Evolutionary conservation across 495 filamentous ascomycete genomes (phyloP).

Genomic region (Podospora fimiseda): DNA sequence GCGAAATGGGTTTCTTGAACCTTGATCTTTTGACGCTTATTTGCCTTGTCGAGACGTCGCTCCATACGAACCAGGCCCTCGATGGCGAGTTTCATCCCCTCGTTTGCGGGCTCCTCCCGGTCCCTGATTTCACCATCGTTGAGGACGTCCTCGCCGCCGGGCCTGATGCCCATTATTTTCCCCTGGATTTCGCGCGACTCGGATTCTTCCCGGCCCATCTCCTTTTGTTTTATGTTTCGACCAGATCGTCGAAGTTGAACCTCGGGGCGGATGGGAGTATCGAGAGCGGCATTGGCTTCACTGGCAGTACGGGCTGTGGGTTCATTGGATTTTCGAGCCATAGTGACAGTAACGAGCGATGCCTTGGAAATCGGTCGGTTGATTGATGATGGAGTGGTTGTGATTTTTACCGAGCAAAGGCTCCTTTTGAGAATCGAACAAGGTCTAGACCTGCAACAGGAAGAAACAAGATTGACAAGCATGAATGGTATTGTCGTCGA

Average conservation of each 20-base stretch:
- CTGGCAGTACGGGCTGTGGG: not conserved
- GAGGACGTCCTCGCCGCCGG: not conserved
- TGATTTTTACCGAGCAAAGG: too few relatives aligned
- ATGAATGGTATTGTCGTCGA: too few relatives aligned
- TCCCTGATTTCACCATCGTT: conserved; percentile 5
- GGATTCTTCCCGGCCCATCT: conserved; percentile 3
- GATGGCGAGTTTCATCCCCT: conserved; percentile 24
- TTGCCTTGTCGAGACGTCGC: conserved; percentile 17
- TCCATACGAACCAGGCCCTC: conserved; percentile 27
- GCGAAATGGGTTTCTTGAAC: conserved; percentile 14
- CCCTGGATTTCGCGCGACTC: conserved; percentile 10
- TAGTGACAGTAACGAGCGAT: too few relatives aligned
- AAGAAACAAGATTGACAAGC: too few relatives aligned
- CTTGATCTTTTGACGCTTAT: conserved; percentile 26
- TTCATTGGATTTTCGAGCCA: conserved; percentile 6
- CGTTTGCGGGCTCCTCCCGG: conserved; percentile 6
- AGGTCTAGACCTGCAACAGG: too few relatives aligned
- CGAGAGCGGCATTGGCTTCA: not conserved
- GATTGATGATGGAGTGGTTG: too few relatives aligned
- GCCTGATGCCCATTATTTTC: conserved; percentile 12
- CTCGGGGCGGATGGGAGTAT: conserved; percentile 11
- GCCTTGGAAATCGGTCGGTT: too few relatives aligned
- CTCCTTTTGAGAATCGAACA: too few relatives aligned
- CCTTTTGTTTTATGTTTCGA: conserved; percentile 14
- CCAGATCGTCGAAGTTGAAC: conserved; percentile 20